Base-by-base conservation (phyloP, 2,329 filamentous ascomycete species). In the Anisogramma anomala region DNA sequence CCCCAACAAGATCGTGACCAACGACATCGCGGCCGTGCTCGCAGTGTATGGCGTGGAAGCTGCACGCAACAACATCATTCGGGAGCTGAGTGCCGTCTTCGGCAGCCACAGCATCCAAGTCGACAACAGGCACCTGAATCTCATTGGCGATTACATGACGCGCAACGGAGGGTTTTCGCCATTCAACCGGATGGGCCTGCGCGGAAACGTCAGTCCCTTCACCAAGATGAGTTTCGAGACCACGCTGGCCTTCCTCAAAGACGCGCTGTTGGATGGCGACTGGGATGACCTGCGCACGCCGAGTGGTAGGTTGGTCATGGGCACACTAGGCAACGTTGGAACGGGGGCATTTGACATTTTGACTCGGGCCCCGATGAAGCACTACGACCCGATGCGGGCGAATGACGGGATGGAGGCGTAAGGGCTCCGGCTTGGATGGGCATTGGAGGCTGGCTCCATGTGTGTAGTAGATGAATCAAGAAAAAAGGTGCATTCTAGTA, bases 151-250 rank as follows among this genome's bases (percentile, higher is more conserved):
- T 60, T 86, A 86, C 60, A 98, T 98, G 91, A 98, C 91, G n/a
- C 76, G 89, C 39, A 81, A 79, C 45, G 91, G 91, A 50, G 79
- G 77, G 2, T 98, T 93, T 65, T 83, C 79, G 35, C 81, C 91
- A 1, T 98, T 98, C 66, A 94, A 85, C 63, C 82, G 91, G 36
- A 93, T 84, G 57, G 91, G 89, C 1, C 68, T 98, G 46, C 79
- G 78, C 56, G 79, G 84, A 49, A 88, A 85, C 55, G 81, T 89
- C 20, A 88, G 81, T 50, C 87, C 91, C 0, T 89, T 98, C 53
- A 89, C 91, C 64, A 96, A 96, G 72, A 96, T 96, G 89, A 94
- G 85, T 60, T 98, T 96, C 65, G 91, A 98, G 72, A 98, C 91
- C 3, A 98, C 91, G 2, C 74, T 96, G 28, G 81, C 83, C 1